Conservation (phyloP, 2,329 filamentous ascomycete genomes). For the Aspergillus intermedius region DNA sequence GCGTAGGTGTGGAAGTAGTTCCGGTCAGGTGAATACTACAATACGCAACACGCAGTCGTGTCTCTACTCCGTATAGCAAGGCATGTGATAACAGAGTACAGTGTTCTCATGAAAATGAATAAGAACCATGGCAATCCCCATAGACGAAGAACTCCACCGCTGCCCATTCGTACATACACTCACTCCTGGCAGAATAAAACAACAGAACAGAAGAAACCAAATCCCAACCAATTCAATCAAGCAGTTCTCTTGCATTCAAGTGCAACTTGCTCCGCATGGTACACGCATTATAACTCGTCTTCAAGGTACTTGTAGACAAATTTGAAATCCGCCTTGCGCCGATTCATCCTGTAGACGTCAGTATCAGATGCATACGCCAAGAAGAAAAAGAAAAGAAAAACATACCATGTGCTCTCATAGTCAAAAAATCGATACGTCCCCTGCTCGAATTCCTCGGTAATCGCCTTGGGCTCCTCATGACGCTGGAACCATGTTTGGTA, state of each 20-base stretch:
- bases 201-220: slow-evolving; percentile 2
- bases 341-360: slow-evolving; percentile 74
- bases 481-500: slow-evolving; percentile 99
- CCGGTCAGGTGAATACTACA: neutral
- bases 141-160: slow-evolving; percentile 20
- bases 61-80: too few relatives aligned
- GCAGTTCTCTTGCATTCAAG: neutral
- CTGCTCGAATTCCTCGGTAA: slow-evolving; percentile 97
- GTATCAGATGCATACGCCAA: slow-evolving; percentile 8
- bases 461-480: slow-evolving; percentile 96
- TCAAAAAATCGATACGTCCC: slow-evolving; percentile 99
- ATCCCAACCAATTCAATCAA: slow-evolving; percentile 4
- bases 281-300: slow-evolving; percentile 63
- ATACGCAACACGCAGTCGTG: neutral
- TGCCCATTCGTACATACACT: slow-evolving; percentile 27
- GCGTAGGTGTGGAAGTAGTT: neutral
- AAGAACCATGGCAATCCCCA: neutral
- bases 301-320: slow-evolving; percentile 97
- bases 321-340: slow-evolving; percentile 94
- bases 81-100: neutral
- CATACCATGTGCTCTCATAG: slow-evolving; percentile 97
- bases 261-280: slow-evolving; percentile 2
- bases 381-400: slow-evolving; percentile 15
- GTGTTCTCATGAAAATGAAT: neutral
- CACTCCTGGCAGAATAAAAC: slow-evolving; percentile 15